Conservation (phyloP, 108 stramenopile species). For the Craspedostauros australis region DNA sequence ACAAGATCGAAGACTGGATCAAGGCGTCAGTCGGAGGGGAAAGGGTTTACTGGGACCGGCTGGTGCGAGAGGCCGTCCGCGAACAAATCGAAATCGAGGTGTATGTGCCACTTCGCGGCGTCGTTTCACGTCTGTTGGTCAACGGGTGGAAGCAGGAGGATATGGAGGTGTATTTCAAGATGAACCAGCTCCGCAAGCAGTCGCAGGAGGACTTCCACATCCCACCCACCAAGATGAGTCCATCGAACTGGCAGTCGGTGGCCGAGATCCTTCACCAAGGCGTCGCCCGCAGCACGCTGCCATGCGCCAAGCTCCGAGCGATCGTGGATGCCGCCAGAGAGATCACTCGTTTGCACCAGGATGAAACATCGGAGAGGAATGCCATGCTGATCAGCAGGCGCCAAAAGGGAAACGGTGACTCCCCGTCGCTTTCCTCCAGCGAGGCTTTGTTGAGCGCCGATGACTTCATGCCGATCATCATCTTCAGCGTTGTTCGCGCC, state of each 20-base stretch:
- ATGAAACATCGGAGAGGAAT: slow-evolving; percentile 23
- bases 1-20: slow-evolving; percentile 8
- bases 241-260: slow-evolving; percentile 66
- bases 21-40: slow-evolving; percentile 16
- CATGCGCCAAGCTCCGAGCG: slow-evolving; percentile 76
- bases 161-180: slow-evolving; percentile 72
- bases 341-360: slow-evolving; percentile 45
- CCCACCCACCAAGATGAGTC: slow-evolving; percentile 41
- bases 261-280: slow-evolving; percentile 66
- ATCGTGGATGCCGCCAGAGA: slow-evolving; percentile 79
- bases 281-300: slow-evolving; percentile 70
- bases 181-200: slow-evolving; percentile 39
- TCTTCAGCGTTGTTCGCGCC: slow-evolving; percentile 77
- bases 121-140: slow-evolving; percentile 70
- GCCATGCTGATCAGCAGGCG: background rate
- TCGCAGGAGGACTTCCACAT: slow-evolving; percentile 57
- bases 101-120: slow-evolving; percentile 73
- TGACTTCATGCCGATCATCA: slow-evolving; percentile 90
- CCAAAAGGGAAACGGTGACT: background rate
- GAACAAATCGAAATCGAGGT: slow-evolving; percentile 85
- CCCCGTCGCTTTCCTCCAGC: too few relatives aligned
- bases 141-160: slow-evolving; percentile 82
- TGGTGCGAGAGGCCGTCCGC: slow-evolving; percentile 68
- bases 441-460: slow-evolving; percentile 68
- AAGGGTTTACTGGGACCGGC: slow-evolving; percentile 39